Evolutionary conservation across 805 yeast genomes (phyloP).

Genomic region (Wickerhamomyces bisporus): DNA sequence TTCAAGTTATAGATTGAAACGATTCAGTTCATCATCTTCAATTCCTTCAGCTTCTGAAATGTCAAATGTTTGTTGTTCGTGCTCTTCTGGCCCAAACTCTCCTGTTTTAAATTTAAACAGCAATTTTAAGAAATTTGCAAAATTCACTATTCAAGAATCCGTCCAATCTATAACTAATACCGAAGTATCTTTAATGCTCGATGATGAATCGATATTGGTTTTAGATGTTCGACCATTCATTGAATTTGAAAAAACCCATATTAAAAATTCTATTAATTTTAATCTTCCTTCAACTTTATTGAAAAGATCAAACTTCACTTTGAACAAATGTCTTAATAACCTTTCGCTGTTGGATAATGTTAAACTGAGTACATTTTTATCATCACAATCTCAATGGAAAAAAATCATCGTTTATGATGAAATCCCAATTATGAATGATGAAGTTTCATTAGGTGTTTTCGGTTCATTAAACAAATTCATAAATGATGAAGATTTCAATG

Average conservation of each 20-base stretch:
- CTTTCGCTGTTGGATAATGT: slow-evolving; percentile 48
- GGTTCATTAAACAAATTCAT: slow-evolving; percentile 46
- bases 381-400: slow-evolving; percentile 4
- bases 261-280: slow-evolving; percentile 62
- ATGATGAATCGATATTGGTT: slow-evolving; percentile 32
- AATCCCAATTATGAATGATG: slow-evolving; percentile 12
- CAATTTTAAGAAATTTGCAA: slow-evolving; percentile 12
- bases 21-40: slow-evolving; percentile 17
- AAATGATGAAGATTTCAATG: slow-evolving; percentile 31
- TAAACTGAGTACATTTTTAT: slow-evolving; percentile 34
- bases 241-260: slow-evolving; percentile 56
- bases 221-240: slow-evolving; percentile 81
- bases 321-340: slow-evolving; percentile 57
- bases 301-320: slow-evolving; percentile 66
- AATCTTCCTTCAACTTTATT: slow-evolving; percentile 88
- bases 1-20: slow-evolving; percentile 11
- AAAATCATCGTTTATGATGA: slow-evolving; percentile 20
- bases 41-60: slow-evolving; percentile 7
- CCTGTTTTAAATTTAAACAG: slow-evolving; percentile 2
- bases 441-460: slow-evolving; percentile 34
- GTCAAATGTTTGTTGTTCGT: no score
- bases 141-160: slow-evolving; percentile 11
- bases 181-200: slow-evolving; percentile 7
- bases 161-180: slow-evolving; percentile 9
- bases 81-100: slow-evolving; percentile 1